These are phyloP conservation scores for Cercospora citrullina DNA, from an alignment of 2,329 filamentous ascomycete genomes.

Conservation along the genomic window DNA sequence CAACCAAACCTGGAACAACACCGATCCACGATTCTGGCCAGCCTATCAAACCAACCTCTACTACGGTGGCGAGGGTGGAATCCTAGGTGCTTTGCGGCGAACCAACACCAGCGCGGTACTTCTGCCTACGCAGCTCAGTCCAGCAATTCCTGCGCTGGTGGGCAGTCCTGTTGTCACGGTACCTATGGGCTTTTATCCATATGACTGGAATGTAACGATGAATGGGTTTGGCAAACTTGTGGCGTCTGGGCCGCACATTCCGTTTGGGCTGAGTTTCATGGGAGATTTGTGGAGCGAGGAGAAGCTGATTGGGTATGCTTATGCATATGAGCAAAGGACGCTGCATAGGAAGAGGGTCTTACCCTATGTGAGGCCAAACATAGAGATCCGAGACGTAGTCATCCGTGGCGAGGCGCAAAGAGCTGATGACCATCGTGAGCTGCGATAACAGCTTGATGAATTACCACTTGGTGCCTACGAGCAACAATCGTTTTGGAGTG, in stretches of 20 bases:
- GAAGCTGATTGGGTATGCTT: conserved; percentile 66
- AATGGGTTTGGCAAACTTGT: conserved; percentile 56
- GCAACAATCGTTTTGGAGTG: too few relatives aligned
- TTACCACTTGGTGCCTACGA: too few relatives aligned
- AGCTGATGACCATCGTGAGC: too few relatives aligned
- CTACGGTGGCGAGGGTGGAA: conserved; percentile 59
- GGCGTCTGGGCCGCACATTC: conserved; percentile 54
- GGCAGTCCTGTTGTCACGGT: conserved; percentile 64
- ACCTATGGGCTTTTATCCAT: conserved; percentile 59
- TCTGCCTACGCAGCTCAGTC: conserved; percentile 55
- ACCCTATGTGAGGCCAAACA: conserved; percentile 52
- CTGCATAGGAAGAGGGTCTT: conserved; percentile 49
- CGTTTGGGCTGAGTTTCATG: conserved; percentile 65
- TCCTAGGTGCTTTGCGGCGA: conserved; percentile 60
- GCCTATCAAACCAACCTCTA: conserved; percentile 56
- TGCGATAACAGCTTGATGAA: too few relatives aligned
- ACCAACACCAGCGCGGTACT: conserved; percentile 63
- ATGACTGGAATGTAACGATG: conserved; percentile 48
- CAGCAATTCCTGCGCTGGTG: conserved; percentile 55
- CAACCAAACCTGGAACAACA: conserved; percentile 57
- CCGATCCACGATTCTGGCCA: conserved; percentile 57
- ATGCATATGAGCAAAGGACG: conserved; percentile 59
- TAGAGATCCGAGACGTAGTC: conserved; percentile 41
- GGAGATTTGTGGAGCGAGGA: conserved; percentile 63
- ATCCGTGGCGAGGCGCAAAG: too few relatives aligned